Percentiles rank a stretch among this genome's conserved stretches.
Evolutionary conservation across 176 grass and related monocot genomes (phyloP).

Genomic region (Carex littledalei): DNA sequence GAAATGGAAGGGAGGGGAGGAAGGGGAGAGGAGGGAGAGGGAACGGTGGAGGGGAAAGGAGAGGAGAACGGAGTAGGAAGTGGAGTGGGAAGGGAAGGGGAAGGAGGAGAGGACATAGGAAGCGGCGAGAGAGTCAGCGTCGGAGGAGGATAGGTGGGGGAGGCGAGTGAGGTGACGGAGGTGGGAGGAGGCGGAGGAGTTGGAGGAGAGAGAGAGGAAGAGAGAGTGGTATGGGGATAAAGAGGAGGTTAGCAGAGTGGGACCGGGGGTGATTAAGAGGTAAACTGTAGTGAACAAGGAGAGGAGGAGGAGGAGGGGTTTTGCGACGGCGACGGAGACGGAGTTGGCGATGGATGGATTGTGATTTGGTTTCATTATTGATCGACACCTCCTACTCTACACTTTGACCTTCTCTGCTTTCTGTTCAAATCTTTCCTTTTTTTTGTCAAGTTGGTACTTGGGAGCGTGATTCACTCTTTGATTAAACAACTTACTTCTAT

Average conservation of each 20-base stretch:
- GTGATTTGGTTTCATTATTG: background rate
- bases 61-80: constrained; percentile 67
- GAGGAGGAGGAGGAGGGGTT: constrained; percentile 19
- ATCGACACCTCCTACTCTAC: background rate
- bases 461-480: background rate
- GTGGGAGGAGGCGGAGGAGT: constrained; percentile 69
- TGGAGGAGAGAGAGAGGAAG: constrained; percentile 68
- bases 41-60: constrained; percentile 53
- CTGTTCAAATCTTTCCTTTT: too few species aligned
- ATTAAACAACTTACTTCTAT: too few species aligned
- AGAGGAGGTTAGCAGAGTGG: constrained; percentile 19
- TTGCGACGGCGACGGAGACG: background rate
- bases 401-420: background rate
- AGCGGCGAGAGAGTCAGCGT: constrained; percentile 40
- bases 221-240: constrained; percentile 52
- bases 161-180: constrained; percentile 58
- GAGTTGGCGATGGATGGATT: too few species aligned
- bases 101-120: constrained; percentile 39
- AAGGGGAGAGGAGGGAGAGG: constrained; percentile 46
- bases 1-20: constrained; percentile 26
- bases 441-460: background rate
- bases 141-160: constrained; percentile 62
- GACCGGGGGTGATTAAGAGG: constrained; percentile 4
- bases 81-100: constrained; percentile 40
- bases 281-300: background rate